These are phyloP conservation scores for Silene coronaria DNA, from an alignment of 179 eudicot species.

Conservation along the genomic window DNA sequence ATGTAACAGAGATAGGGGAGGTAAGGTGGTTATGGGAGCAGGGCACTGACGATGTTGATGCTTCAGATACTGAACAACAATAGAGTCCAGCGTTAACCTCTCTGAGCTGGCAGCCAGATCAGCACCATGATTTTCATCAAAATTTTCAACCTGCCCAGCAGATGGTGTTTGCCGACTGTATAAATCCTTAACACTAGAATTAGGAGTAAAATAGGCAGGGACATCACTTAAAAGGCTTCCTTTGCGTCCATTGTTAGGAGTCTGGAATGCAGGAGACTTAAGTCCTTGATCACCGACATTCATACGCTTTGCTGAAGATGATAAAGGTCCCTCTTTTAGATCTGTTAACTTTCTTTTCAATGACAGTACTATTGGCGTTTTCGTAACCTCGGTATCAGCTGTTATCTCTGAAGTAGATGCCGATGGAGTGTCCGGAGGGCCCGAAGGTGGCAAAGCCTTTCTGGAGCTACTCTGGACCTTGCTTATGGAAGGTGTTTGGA, in stretches of 20 bases:
- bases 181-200: conserved; percentile 43
- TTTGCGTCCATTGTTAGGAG: conserved; percentile 55
- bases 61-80: conserved; percentile 87
- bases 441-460: conserved; percentile 30
- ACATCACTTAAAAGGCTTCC: conserved; percentile 50
- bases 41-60: conserved; percentile 99
- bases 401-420: conserved; percentile 30
- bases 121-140: conserved; percentile 44
- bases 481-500: conserved; percentile 36
- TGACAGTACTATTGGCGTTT: conserved; percentile 72
- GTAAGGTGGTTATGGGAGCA: conserved; percentile 93
- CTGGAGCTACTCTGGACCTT: conserved; percentile 32
- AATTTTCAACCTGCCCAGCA: conserved; percentile 30
- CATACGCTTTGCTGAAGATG: conserved; percentile 48
- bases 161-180: conserved; percentile 34
- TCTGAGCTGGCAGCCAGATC: conserved; percentile 50
- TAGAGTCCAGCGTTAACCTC: conserved; percentile 74
- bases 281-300: conserved; percentile 53
- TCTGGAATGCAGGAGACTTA: conserved; percentile 56
- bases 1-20: conserved; percentile 88
- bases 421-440: conserved; percentile 37
- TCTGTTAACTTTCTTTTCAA: conserved; percentile 81
- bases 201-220: conserved; percentile 42
- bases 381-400: conserved; percentile 44
- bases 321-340: conserved; percentile 40